A percentile compares a stretch with the other conserved stretches of the same genome.
Evolutionary conservation across 306 rosid species (phyloP).

Genomic region (Citrullus mucosospermus): DNA sequence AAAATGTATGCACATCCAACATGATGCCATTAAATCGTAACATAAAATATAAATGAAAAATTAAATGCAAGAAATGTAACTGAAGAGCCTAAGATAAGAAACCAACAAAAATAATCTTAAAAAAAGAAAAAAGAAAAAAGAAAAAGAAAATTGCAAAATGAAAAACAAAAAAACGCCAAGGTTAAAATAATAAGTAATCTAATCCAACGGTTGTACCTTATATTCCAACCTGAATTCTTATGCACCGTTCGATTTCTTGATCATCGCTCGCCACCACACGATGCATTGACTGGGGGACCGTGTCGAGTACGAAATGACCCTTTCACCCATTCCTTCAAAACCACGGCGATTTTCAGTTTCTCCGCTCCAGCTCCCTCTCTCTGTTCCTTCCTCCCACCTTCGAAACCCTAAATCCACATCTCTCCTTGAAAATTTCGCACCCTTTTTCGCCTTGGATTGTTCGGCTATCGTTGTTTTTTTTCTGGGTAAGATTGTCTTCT

Average conservation of each 20-base stretch:
- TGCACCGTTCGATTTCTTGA: background rate
- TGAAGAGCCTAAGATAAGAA: background rate
- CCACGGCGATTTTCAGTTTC: background rate
- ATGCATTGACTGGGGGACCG: background rate
- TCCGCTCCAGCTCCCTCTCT: background rate
- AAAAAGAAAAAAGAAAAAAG: background rate
- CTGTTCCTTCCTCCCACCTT: background rate
- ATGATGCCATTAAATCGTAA: background rate
- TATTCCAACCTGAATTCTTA: background rate
- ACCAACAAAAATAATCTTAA: background rate
- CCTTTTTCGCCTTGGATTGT: background rate
- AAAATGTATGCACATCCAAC: too few species aligned
- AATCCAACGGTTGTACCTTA: background rate
- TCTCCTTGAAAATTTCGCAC: background rate
- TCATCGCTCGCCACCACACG: background rate
- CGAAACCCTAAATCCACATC: slow-evolving; percentile 2
- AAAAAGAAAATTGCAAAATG: background rate
- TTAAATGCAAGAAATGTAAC: background rate
- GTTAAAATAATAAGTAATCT: background rate
- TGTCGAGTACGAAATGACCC: background rate
- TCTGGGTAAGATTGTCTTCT: background rate
- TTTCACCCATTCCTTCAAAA: slow-evolving; percentile 1
- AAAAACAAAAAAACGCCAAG: background rate
- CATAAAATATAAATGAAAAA: background rate
- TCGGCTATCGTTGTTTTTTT: background rate